Base-by-base conservation (phyloP, 306 rosid species). In the Malus sieversii region DNA sequence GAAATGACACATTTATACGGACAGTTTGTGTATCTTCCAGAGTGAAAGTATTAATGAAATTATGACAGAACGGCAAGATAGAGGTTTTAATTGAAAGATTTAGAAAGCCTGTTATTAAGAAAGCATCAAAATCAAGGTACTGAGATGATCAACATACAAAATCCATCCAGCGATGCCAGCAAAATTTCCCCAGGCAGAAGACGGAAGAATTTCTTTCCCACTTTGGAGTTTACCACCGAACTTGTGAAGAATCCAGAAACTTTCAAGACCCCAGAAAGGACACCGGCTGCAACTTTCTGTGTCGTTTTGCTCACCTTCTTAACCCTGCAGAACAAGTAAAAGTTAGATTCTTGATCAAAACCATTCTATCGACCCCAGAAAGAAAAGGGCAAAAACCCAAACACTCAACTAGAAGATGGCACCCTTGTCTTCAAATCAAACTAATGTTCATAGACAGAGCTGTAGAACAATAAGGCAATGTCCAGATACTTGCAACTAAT, bases 301-400 rank as follows among this genome's bases (percentile, higher is more conserved):
- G 98, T 86, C 96, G 86, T 90, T 83, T 85, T 92, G 76, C 91
- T 89, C 46, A 96, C 96, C 80, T 83, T 77, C 97, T 92, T 96
- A 81, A 84, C 99, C 97, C 99, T 95, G 55, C 55, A 5, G 33
- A 57, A 35, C 63, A 63, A 76, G 8, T 75, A 65, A 85, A 77
- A 78, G 57, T 72, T 66, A 65, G 29, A 77, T 52, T 5, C 66
- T 59, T 3, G 40, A 30, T 59, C 48, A 12, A 38, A 80, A 71
- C 53, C 29, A 62, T 61, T 29, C 59, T 45, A 19, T 30, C 3
- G 14, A 27, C 27, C 10, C 29, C 63, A 11, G 55, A 25, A 1
- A 60, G 59, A 60, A 60, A 74, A 60, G 11, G 19, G 30, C 29
- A 60, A 25, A 40, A 12, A 13, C 42, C 69, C 30, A 60, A 16